phyloP scores from a whole-genome alignment of 495 filamentous ascomycete species.

The Cenococcum geophilum region DNA sequence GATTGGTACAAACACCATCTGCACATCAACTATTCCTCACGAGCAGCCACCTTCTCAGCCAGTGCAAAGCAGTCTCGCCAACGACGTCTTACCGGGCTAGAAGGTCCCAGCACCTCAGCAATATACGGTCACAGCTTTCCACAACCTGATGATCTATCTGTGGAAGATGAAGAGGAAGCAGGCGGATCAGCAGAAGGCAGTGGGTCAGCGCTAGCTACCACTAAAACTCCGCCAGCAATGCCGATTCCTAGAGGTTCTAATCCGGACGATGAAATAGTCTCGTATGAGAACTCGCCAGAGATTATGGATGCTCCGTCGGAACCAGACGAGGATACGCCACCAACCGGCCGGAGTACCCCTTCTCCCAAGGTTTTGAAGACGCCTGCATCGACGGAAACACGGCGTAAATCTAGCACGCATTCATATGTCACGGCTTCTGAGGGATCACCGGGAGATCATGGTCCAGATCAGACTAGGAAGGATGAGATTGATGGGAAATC shows the following conservation, averaged over 20 bases:
- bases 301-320: slow-evolving; percentile 28
- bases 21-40: slow-evolving; percentile 53
- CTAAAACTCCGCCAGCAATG: slow-evolving; percentile 7
- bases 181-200: not conserved
- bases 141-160: slow-evolving; percentile 39
- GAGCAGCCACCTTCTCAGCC: slow-evolving; percentile 50
- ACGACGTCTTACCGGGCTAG: slow-evolving; percentile 40
- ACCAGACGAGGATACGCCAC: slow-evolving; percentile 14
- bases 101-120: slow-evolving; percentile 40
- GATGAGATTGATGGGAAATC: not conserved
- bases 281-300: slow-evolving; percentile 9
- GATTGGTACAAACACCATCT: slow-evolving; percentile 56
- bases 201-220: not conserved
- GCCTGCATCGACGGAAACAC: slow-evolving; percentile 6
- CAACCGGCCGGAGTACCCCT: not conserved
- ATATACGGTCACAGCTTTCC: slow-evolving; percentile 40
- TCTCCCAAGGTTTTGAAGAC: not conserved
- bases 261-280: slow-evolving; percentile 11
- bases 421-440: slow-evolving; percentile 21
- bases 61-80: slow-evolving; percentile 42
- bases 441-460: not conserved
- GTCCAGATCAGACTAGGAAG: not conserved
- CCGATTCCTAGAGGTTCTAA: slow-evolving; percentile 15
- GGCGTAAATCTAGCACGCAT: slow-evolving; percentile 14
- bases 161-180: slow-evolving; percentile 28